Percentiles rank a stretch among this genome's conserved stretches.
Evolutionary conservation across 1,139 yeast species (phyloP).

Genomic region (Candida sanyaensis): DNA sequence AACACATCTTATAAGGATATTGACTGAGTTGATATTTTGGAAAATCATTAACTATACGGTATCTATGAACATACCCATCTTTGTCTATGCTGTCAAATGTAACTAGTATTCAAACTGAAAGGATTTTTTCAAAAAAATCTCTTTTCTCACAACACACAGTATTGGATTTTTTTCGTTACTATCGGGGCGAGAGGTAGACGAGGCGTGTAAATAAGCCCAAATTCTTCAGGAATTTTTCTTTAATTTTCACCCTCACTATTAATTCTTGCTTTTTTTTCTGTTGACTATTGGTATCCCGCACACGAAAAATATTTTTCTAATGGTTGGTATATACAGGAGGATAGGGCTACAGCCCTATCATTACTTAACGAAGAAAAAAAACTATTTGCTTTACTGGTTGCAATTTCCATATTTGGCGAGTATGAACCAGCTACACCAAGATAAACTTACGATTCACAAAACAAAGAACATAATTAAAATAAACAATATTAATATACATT

Average conservation of each 20-base stretch:
- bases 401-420: not conserved
- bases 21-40: not conserved
- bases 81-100: constrained; percentile 8
- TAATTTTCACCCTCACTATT: not conserved
- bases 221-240: not conserved
- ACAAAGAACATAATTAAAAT: not conserved
- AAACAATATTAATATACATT: not conserved
- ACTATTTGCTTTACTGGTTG: not conserved
- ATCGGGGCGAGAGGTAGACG: not conserved
- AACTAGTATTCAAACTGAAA: constrained; percentile 2
- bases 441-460: not conserved
- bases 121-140: constrained; percentile 7
- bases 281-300: not conserved
- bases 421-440: constrained; percentile 1
- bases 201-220: constrained; percentile 2
- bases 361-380: not conserved
- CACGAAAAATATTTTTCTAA: not conserved
- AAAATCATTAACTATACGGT: not conserved
- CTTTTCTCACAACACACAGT: not conserved
- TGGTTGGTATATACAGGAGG: not conserved
- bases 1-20: too few relatives aligned
- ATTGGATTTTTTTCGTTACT: constrained; percentile 3
- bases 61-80: constrained; percentile 9
- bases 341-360: constrained; percentile 8
- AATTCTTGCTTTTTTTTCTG: not conserved